These are phyloP conservation scores for Penicillium thymicola DNA, from an alignment of 2,329 filamentous ascomycete species.

Conservation along the genomic window DNA sequence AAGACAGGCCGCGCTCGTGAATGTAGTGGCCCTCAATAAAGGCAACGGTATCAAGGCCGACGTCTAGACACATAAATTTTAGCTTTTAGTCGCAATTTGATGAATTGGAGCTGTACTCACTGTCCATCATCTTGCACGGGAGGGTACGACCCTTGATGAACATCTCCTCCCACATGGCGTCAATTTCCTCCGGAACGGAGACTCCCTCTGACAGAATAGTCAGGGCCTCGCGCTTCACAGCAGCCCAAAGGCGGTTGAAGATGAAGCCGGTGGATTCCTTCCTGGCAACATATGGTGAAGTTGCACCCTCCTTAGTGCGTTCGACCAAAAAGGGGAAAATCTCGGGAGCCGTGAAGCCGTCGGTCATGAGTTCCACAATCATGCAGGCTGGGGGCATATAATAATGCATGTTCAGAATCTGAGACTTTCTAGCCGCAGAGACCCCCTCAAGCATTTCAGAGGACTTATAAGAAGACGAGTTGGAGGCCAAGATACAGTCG, in stretches of 20 bases:
- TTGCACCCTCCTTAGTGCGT: conserved; percentile 39
- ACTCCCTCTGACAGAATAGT: conserved; percentile 52
- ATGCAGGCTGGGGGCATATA: conserved; percentile 48
- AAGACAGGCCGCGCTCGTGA: conserved; percentile 45
- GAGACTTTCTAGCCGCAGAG: conserved; percentile 32
- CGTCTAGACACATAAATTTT: conserved; percentile 19
- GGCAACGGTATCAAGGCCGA: conserved; percentile 54
- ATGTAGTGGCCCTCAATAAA: conserved; percentile 55
- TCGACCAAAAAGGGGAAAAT: conserved; percentile 49
- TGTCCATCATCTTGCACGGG: conserved; percentile 48
- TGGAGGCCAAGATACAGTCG: no score
- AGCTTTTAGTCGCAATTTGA: not conserved
- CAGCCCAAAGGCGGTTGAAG: conserved; percentile 57
- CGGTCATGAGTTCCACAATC: conserved; percentile 55
- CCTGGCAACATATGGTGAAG: conserved; percentile 43
- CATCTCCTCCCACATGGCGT: conserved; percentile 46
- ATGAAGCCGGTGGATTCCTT: conserved; percentile 54
- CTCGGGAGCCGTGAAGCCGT: conserved; percentile 42
- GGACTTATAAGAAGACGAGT: conserved; percentile 46
- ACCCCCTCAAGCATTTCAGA: conserved; percentile 49
- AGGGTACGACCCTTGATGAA: conserved; percentile 32
- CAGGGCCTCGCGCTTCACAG: conserved; percentile 53
- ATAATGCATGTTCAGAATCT: conserved; percentile 53
- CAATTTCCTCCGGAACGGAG: conserved; percentile 49
- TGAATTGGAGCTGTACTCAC: conserved; percentile 11